Evolutionary conservation across 2,329 filamentous ascomycete species (phyloP).

Genomic region (Penicillium hordei): DNA sequence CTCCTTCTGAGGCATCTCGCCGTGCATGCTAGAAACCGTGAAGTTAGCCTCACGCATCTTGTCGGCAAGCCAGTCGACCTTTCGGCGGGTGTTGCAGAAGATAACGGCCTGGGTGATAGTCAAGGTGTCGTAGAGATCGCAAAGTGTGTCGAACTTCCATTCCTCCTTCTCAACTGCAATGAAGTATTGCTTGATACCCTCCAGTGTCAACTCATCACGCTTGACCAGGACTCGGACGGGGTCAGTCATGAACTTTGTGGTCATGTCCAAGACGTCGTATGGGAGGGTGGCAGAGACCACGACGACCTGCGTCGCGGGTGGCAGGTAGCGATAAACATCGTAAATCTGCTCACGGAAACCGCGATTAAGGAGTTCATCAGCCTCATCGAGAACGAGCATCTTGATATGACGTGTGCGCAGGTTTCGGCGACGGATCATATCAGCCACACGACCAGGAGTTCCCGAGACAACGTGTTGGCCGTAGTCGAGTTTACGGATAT

Average conservation of each 20-base stretch:
- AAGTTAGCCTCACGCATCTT: conserved; percentile 99
- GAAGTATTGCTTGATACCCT: conserved; percentile 99
- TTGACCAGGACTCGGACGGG: conserved; percentile 98
- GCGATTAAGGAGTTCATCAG: conserved; percentile 96
- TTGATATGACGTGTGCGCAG: conserved; percentile 98
- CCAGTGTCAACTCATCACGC: conserved; percentile 98
- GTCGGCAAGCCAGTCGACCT: conserved; percentile 99
- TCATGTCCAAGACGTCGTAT: conserved; percentile 98
- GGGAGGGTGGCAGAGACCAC: conserved; percentile 98
- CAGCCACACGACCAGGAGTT: conserved; percentile 96
- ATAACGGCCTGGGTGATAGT: conserved; percentile 99
- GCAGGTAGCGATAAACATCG: conserved; percentile 99
- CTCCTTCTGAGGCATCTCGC: conserved; percentile 97
- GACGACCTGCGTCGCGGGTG: conserved; percentile 96
- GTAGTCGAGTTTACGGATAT: conserved; percentile 96
- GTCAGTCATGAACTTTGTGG: conserved; percentile 99
- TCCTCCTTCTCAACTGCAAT: conserved; percentile 99
- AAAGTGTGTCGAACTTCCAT: conserved; percentile 99
- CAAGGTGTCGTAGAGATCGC: conserved; percentile 97
- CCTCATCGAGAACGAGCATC: conserved; percentile 99
- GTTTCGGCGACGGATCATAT: conserved; percentile 99
- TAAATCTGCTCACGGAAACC: conserved; percentile 99
- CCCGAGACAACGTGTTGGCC: conserved; percentile 97
- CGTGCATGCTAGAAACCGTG: conserved; percentile 99
- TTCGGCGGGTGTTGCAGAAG: conserved; percentile 99